Conservation (phyloP, 1,139 yeast species). For the Meyerozyma smithsonii region DNA sequence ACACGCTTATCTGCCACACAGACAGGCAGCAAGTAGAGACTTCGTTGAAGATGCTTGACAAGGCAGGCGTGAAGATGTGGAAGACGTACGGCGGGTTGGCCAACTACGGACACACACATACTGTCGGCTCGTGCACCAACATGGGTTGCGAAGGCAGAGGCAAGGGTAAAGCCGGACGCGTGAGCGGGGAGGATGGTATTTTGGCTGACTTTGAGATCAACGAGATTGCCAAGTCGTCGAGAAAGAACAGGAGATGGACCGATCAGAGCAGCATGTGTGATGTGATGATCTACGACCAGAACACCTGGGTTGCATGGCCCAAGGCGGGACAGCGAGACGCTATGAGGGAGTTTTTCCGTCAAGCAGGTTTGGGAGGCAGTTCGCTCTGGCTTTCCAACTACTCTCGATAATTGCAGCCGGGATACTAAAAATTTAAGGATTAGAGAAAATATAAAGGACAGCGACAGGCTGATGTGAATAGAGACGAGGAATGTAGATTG, state of each 20-base stretch:
- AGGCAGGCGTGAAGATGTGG: constrained; percentile 15
- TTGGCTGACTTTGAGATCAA: constrained; percentile 8
- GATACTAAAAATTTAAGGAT: no score
- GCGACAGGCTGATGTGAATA: no score
- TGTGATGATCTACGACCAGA: constrained; percentile 12
- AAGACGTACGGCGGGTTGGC: constrained; percentile 17
- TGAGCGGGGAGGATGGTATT: constrained; percentile 10
- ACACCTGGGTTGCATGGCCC: constrained; percentile 16
- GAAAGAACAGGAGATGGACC: constrained; percentile 11
- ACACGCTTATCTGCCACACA: constrained; percentile 13
- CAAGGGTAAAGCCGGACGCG: constrained; percentile 5
- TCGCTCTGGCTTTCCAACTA: constrained; percentile 14
- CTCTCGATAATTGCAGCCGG: no score
- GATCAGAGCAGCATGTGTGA: constrained; percentile 13
- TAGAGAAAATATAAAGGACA: no score
- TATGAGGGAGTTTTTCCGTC: constrained; percentile 9
- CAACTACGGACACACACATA: constrained; percentile 14
- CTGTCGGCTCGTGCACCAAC: constrained; percentile 6
- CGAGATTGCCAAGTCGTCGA: constrained; percentile 10
- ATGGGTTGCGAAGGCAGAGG: constrained; percentile 10
- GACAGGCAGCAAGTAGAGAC: constrained; percentile 8
- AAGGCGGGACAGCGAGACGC: constrained; percentile 10
- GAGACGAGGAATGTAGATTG: no score
- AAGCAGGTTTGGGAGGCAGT: constrained; percentile 14
- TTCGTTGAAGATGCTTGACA: constrained; percentile 12